These are phyloP conservation scores for Musa balbisiana DNA, from an alignment of 202 grass and related monocot genomes.

Conservation along the genomic window DNA sequence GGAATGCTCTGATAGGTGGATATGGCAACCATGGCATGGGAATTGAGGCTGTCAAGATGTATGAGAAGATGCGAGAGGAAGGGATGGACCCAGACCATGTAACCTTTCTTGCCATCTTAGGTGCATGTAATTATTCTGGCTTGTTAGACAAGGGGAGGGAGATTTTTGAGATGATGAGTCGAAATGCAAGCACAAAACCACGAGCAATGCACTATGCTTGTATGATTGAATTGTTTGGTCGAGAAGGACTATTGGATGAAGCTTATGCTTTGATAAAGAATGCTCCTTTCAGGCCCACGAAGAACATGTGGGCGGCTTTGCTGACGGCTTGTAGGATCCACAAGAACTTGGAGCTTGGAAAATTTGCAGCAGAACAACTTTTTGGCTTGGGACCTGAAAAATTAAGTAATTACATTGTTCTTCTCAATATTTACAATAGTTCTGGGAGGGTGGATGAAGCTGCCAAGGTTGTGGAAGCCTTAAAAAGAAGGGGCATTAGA, in stretches of 20 bases:
- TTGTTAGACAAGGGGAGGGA: conserved; percentile 57
- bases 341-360: conserved; percentile 57
- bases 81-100: conserved; percentile 61
- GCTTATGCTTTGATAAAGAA: conserved; percentile 65
- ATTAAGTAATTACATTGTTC: conserved; percentile 54
- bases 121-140: conserved; percentile 66
- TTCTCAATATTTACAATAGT: conserved; percentile 62
- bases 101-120: conserved; percentile 59
- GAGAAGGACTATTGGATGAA: conserved; percentile 69
- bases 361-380: conserved; percentile 57
- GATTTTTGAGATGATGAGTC: conserved; percentile 59
- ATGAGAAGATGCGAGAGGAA: conserved; percentile 60
- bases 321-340: conserved; percentile 66
- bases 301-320: conserved; percentile 80
- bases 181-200: conserved; percentile 40
- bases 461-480: conserved; percentile 37
- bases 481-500: conserved; percentile 44
- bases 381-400: conserved; percentile 60
- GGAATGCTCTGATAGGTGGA: conserved; percentile 52
- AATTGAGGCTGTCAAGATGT: conserved; percentile 44
- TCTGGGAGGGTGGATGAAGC: conserved; percentile 38
- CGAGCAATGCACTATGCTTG: conserved; percentile 88
- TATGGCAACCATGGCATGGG: conserved; percentile 88
- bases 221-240: conserved; percentile 80
- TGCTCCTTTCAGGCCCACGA: conserved; percentile 50